phyloP scores from a whole-genome alignment of 148 eudicot genomes.

The Chenopodium quinoa region DNA sequence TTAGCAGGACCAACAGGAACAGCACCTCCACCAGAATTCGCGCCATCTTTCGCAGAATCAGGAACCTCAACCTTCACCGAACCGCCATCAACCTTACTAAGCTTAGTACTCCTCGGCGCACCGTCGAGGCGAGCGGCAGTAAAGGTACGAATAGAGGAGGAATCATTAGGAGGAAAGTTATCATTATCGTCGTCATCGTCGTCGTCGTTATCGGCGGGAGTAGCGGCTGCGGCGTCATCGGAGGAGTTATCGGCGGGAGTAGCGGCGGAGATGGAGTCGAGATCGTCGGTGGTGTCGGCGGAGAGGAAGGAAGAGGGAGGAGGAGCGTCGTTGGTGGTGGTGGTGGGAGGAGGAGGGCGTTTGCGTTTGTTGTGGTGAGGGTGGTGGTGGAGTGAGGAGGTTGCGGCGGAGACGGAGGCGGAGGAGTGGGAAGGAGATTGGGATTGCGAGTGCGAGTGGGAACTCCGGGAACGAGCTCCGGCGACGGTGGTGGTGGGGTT shows the following conservation, averaged over 20 bases:
- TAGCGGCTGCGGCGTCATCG: slow-evolving; percentile 36
- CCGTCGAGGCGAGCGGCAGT: slow-evolving; percentile 69
- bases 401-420: slow-evolving; percentile 79
- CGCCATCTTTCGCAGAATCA: slow-evolving; percentile 57
- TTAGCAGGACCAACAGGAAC: slow-evolving; percentile 27
- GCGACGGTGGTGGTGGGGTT: slow-evolving; percentile 40
- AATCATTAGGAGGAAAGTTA: slow-evolving; percentile 29
- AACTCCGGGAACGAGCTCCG: slow-evolving; percentile 59
- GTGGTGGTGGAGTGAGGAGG: slow-evolving; percentile 42
- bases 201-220: slow-evolving; percentile 17
- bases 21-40: slow-evolving; percentile 23
- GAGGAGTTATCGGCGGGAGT: slow-evolving; percentile 57
- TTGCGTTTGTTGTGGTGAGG: slow-evolving; percentile 64
- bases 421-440: slow-evolving; percentile 89
- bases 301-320: slow-evolving; percentile 55
- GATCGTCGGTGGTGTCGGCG: slow-evolving; percentile 75
- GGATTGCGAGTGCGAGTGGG: slow-evolving; percentile 79
- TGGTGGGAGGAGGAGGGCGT: slow-evolving; percentile 30
- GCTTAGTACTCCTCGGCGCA: slow-evolving; percentile 57
- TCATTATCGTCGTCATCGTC: slow-evolving; percentile 72
- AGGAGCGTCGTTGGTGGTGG: slow-evolving; percentile 34
- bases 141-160: slow-evolving; percentile 69
- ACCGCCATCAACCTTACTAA: slow-evolving; percentile 41
- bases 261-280: slow-evolving; percentile 70
- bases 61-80: slow-evolving; percentile 61